Evolutionary conservation across 1,284 basidiomycete genomes (phyloP).

Genomic region (Megacollybia platyphylla): DNA sequence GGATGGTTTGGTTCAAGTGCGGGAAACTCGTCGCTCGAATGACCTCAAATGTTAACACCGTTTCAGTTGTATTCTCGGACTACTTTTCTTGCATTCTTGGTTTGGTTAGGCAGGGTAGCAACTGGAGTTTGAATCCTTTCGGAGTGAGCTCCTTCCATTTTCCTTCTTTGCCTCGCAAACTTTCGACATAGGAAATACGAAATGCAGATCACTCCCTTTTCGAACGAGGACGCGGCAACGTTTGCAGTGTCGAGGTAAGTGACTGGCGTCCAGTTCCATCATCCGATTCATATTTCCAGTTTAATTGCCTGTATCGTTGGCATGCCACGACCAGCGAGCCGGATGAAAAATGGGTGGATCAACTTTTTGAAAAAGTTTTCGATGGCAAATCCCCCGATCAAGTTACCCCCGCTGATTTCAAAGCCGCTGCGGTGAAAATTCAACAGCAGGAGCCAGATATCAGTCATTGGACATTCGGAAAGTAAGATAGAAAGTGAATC

Average conservation of each 20-base stretch:
- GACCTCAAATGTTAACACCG: neutral
- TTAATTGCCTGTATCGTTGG: constrained; percentile 78
- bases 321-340: constrained; percentile 55
- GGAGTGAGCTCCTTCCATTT: constrained; percentile 23
- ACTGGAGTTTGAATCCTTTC: constrained; percentile 62
- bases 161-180: neutral
- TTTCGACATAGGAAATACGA: neutral
- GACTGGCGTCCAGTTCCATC: neutral
- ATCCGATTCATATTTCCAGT: constrained; percentile 24
- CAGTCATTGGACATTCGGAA: constrained; percentile 56
- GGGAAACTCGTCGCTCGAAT: constrained; percentile 3
- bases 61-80: constrained; percentile 52
- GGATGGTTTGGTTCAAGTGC: constrained; percentile 56
- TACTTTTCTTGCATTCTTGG: constrained; percentile 70
- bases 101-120: constrained; percentile 53
- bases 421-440: constrained; percentile 25
- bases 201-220: constrained; percentile 42
- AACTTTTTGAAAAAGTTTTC: constrained; percentile 39
- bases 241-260: constrained; percentile 62
- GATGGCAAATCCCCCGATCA: constrained; percentile 36
- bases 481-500: constrained; percentile 21
- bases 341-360: constrained; percentile 58
- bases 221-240: constrained; percentile 66
- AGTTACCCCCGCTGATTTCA: constrained; percentile 52
- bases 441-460: constrained; percentile 29